Evolutionary conservation across 176 grass and related monocot genomes (phyloP), one percentile per base, ranked within the genome.

Genomic region (Pontederia crassipes): DNA sequence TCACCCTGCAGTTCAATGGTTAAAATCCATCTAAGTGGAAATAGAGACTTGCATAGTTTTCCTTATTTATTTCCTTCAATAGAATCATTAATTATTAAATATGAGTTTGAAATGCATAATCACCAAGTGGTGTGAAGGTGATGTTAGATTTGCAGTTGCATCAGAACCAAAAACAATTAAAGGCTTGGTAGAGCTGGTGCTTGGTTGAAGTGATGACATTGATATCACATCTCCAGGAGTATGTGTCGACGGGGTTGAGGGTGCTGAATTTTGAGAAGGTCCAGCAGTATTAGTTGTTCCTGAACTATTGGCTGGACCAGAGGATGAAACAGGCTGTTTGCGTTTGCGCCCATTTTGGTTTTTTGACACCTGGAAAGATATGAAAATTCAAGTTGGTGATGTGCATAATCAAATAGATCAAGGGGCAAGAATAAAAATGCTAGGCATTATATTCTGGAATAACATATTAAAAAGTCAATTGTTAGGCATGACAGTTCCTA

Each of bases 211-310:
- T 45, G 81, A 81, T 27, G 81, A 87, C 68, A 88, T 79, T 67
- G 92, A 90, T 72, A 91, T 83, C 10, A 79, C 78, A 70, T 97
- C 92, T 75, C 92, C 81, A 61, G 87, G 87, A 53, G 92, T 97
- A 73, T 97, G 92, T 35, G 87, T 97, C n/a, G 92, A 97, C 17
- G 92, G 92, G 29, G 92, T 97, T 2, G 92, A 97, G 14, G 92
- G 92, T 62, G 84, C 87, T 75, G 92, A 97, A 73, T 84, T 76
- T 66, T 84, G 92, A 84, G 92, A 97, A 2, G 92, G 92, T 2
- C 92, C 92, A 66, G 87, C 76, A 28, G 92, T 97, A 70, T 97
- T 97, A 70, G 79, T 83, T 8, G 92, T 97, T 70, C 79, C 87
- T 58, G 92, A 80, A 61, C 92, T 96, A 71, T 96, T 86, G 20